Conservation (phyloP, 1,284 basidiomycete genomes). For the Ustilago xerochloae region DNA sequence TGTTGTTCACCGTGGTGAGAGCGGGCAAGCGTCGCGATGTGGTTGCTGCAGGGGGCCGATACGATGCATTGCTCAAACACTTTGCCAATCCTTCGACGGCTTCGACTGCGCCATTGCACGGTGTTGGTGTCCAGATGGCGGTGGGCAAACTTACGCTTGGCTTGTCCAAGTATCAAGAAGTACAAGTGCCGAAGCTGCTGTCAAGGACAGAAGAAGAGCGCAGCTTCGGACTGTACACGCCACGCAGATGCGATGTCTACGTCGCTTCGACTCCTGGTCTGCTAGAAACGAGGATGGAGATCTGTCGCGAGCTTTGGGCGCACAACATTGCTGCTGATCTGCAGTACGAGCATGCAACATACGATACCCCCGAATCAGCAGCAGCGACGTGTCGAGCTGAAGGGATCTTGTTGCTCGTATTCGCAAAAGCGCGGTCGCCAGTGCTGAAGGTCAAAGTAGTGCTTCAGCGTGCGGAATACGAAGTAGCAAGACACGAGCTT, state of each 20-base stretch:
- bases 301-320: conserved; percentile 81
- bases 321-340: conserved; percentile 85
- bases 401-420: conserved; percentile 64
- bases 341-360: conserved; percentile 74
- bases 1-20: conserved; percentile 79
- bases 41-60: conserved; percentile 81
- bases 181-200: conserved; percentile 77
- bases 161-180: conserved; percentile 75
- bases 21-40: conserved; percentile 77
- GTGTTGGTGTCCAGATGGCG: conserved; percentile 80
- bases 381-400: conserved; percentile 64
- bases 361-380: conserved; percentile 58
- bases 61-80: conserved; percentile 78
- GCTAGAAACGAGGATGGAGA: conserved; percentile 80
- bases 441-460: conserved; percentile 63
- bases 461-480: conserved; percentile 57
- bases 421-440: conserved; percentile 52
- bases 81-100: conserved; percentile 72
- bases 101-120: conserved; percentile 70
- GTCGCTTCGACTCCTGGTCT: conserved; percentile 81
- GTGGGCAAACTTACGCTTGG: conserved; percentile 81
- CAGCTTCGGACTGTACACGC: conserved; percentile 87
- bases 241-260: conserved; percentile 79
- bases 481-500: conserved; percentile 58
- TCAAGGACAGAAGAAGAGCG: conserved; percentile 77